Evolutionary conservation across 208 protist species (phyloP), one percentile per base, ranked within the genome.

Genomic region (Leishmania major): DNA sequence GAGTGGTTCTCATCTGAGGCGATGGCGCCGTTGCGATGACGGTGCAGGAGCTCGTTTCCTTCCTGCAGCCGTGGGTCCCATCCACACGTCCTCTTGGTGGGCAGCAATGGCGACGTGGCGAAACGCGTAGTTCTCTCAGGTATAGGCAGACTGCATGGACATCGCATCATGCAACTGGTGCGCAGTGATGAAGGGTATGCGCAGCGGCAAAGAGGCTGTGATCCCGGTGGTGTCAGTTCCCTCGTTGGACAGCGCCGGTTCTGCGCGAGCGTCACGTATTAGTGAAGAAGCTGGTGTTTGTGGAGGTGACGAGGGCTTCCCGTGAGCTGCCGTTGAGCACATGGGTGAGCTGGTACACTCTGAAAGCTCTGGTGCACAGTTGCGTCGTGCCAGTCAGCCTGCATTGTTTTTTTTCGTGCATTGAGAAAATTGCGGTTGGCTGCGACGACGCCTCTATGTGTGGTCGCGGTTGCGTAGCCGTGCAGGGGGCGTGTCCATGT

Each of bases 101-200:
- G 91, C 86, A 91, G 91, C 81, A 78, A 90, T 70, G 87, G 89
- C 79, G 91, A 91, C 76, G 81, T 87, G 43, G 89, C 89, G 67
- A 87, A 92, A 77, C 83, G 83, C 45, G 77, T 87, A 53, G 90
- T 45, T 45, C 90, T 71, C 84, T 87, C 89, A 85, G 89, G 49
- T 91, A 86, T 85, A 88, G 70, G 87, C 75, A 40, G 70, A 22
- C 78, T 91, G 91, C 87, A 93, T 87, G 75, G 83, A 89, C 83
- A 90, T 89, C 64, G 78, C 85, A 28, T 67, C 81, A 72, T 93
- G 85, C 83, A 59, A 93, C 75, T 93, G 88, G 82, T 78, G 76
- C 67, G 19, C 53, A 15, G 15, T 92, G 35, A 77, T 75, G n/a
- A 86, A 90, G 70, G 84, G 67, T 25, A 64, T 89, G 62, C 66